Evolutionary conservation across 495 filamentous ascomycete genomes (phyloP).

Genomic region (Geoglossum glabrum): DNA sequence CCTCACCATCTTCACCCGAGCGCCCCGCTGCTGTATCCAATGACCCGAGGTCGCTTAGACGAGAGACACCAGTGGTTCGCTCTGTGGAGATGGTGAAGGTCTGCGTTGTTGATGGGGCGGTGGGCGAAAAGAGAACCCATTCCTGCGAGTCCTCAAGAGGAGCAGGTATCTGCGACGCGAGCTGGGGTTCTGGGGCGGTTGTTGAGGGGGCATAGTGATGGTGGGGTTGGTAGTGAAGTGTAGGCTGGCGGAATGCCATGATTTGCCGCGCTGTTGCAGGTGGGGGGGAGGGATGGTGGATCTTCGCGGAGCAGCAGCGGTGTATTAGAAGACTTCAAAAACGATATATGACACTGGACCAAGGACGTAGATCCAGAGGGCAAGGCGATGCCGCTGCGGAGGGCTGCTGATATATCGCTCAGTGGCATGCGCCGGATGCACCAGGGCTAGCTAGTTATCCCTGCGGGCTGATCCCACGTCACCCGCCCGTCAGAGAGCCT

Average conservation of each 20-base stretch:
- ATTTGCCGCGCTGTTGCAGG: no score
- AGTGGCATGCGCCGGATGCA: no score
- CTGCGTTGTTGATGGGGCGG: slow-evolving; percentile 37
- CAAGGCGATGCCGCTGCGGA: background rate
- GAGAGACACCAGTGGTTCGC: slow-evolving; percentile 51
- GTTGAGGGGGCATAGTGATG: slow-evolving; percentile 17
- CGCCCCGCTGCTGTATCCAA: slow-evolving; percentile 39
- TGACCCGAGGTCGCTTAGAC: slow-evolving; percentile 71
- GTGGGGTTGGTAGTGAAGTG: slow-evolving; percentile 39
- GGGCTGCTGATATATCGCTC: background rate
- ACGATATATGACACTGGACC: background rate
- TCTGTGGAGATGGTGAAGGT: slow-evolving; percentile 54
- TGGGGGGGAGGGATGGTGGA: background rate
- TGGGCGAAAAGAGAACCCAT: slow-evolving; percentile 90
- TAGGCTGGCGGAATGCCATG: slow-evolving; percentile 77
- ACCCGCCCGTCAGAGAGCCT: no score
- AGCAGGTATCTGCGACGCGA: slow-evolving; percentile 11
- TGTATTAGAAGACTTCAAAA: background rate
- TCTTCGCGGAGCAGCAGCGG: background rate
- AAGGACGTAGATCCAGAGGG: background rate
- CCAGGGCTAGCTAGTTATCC: background rate
- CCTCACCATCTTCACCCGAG: slow-evolving; percentile 26
- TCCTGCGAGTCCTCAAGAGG: slow-evolving; percentile 53
- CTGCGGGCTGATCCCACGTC: background rate
- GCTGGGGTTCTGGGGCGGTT: slow-evolving; percentile 15